Base-by-base conservation (phyloP, 2,329 filamentous ascomycete genomes). In the Sporothrix pallida region DNA sequence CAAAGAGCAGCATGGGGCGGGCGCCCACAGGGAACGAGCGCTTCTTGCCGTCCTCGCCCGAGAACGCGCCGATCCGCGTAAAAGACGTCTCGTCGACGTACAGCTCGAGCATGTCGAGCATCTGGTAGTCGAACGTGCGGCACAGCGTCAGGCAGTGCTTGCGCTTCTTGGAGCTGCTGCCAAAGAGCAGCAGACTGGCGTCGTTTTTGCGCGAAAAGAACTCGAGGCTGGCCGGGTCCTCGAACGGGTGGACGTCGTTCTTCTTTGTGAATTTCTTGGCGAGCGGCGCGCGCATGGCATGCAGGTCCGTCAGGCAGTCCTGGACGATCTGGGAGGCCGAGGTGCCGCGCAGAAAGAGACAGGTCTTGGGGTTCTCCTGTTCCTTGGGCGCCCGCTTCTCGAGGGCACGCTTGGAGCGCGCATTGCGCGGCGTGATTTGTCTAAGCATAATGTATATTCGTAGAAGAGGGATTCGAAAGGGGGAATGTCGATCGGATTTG, bases 131-230 rank as follows among this genome's bases (percentile, higher is more conserved):
- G 81, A 97, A 98, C 60, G 92, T 93, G 76, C 96, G 90, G 56
- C 92, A 87, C 63, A 98, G 83, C 0, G 94, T 98, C 78, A 99
- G 82, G 76, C 91, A 91, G 83, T 99, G 94, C 5, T 95, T 95
- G n/a, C 96, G 88, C 87, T 98, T 99, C 88, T 98, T 99, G 82
- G 89, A 93, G 82, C 91, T 92, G 81, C 89, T 91, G 71, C 91
- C 95, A 79, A 97, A 97, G 77, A 96, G 88, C 77, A 75, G 73
- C 74, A 78, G 86, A 63, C 91, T 92, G 79, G 93, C 91, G 82
- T 99, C 96, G 84, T 99, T 99, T 86, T 98, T 99, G 81, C 95
- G 91, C 76, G 92, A 92, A 86, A 99, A 95, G 86, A 99, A 99
- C 83, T 98, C 76, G 68, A 78, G 75, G 68, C 76, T 77, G 54